Conservation (phyloP, 2,329 filamentous ascomycete species). For the Venturia aucupariae region DNA sequence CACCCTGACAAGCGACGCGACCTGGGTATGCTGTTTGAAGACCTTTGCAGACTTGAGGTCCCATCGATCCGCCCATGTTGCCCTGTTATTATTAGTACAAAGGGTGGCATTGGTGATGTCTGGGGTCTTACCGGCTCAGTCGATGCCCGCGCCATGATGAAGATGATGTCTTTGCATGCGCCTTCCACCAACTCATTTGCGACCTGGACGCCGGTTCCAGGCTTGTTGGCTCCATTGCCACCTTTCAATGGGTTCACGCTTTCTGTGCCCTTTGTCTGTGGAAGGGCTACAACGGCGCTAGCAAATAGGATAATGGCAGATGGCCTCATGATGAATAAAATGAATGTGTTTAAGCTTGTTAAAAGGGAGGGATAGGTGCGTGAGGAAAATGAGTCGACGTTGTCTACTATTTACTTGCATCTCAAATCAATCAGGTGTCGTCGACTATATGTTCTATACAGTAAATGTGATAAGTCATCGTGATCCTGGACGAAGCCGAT, state of each 20-base stretch:
- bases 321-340: not conserved
- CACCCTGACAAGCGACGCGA: slow-evolving; percentile 34
- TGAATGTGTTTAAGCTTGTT: not conserved
- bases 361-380: no score
- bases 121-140: slow-evolving; percentile 34
- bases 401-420: no score
- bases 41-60: slow-evolving; percentile 12
- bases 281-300: not conserved
- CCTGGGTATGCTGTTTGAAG: not conserved
- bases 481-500: not conserved
- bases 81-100: not conserved
- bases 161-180: slow-evolving; percentile 29
- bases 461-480: not conserved
- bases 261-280: not conserved
- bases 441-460: no score
- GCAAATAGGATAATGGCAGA: not conserved
- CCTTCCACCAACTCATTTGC: slow-evolving; percentile 31
- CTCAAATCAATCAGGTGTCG: no score
- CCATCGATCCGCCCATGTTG: slow-evolving; percentile 16
- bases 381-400: no score
- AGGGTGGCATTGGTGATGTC: slow-evolving; percentile 21
- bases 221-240: slow-evolving; percentile 5
- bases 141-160: slow-evolving; percentile 34
- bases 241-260: not conserved
- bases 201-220: not conserved